phyloP scores from a whole-genome alignment of 2,329 filamentous ascomycete species.

The Cercospora sojina region DNA sequence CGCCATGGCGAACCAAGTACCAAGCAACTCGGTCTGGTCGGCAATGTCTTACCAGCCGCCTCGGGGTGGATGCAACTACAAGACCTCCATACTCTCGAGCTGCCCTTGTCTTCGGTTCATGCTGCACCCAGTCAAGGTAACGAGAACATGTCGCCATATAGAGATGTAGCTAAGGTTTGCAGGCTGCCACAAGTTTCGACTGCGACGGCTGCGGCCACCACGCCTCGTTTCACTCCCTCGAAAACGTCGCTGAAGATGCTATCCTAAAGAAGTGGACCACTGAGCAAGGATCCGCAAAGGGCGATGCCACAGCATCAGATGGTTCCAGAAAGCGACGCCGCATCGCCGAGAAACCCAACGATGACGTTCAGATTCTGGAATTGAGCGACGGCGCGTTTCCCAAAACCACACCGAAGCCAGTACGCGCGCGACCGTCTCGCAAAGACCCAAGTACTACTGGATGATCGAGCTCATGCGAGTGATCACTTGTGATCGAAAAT shows the following conservation, averaged over 20 bases:
- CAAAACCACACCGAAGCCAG: neutral
- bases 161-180: neutral
- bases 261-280: constrained; percentile 47
- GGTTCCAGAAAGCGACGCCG: constrained; percentile 32
- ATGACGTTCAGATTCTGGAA: constrained; percentile 22
- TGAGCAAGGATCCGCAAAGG: constrained; percentile 35
- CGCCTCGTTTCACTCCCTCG: constrained; percentile 55
- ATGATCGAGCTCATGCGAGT: neutral
- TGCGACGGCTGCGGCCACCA: constrained; percentile 58
- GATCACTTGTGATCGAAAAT: neutral
- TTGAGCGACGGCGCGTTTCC: constrained; percentile 18
- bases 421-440: neutral
- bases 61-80: constrained; percentile 53
- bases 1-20: constrained; percentile 32
- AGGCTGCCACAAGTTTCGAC: constrained; percentile 53
- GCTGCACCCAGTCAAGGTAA: constrained; percentile 48
- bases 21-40: constrained; percentile 49
- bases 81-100: constrained; percentile 47
- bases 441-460: neutral
- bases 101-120: constrained; percentile 58
- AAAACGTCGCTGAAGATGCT: constrained; percentile 52
- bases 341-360: constrained; percentile 21
- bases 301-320: constrained; percentile 15
- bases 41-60: constrained; percentile 54
- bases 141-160: neutral